These are phyloP conservation scores for Metarhizium brunneum DNA, from an alignment of 2,329 filamentous ascomycete genomes.

Conservation along the genomic window DNA sequence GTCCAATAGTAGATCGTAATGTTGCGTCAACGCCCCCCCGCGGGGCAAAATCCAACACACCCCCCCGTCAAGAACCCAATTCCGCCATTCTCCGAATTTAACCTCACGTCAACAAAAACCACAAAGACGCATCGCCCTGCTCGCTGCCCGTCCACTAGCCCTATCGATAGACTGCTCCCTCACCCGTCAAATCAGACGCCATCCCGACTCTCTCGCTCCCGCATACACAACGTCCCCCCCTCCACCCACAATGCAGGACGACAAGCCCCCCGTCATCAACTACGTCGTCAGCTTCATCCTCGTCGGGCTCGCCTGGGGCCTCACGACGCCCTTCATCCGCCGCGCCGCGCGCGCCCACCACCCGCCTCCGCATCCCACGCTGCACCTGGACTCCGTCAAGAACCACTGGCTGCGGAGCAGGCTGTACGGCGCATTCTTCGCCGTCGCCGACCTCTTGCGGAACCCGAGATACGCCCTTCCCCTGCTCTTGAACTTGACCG, in stretches of 20 bases:
- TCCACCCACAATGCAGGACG: conserved; percentile 2
- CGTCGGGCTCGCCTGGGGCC: conserved; percentile 86
- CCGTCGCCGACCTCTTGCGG: conserved; percentile 65
- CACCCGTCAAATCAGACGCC: background rate
- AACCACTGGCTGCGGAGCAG: conserved; percentile 54
- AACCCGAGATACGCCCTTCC: conserved; percentile 82
- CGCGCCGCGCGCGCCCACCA: conserved; percentile 70
- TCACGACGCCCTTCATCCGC: conserved; percentile 88
- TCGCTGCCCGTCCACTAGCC: background rate
- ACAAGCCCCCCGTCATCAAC: conserved; percentile 54
- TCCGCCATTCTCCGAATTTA: background rate
- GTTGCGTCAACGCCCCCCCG: no score
- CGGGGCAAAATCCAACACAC: background rate
- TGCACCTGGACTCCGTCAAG: conserved; percentile 40
- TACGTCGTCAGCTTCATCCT: conserved; percentile 85
- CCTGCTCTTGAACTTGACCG: conserved; percentile 78
- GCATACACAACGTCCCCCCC: background rate
- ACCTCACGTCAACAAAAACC: background rate
- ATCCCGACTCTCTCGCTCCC: background rate
- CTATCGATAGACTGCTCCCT: background rate
- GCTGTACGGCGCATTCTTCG: conserved; percentile 58
- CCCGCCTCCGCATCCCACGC: conserved; percentile 47
- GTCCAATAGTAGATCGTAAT: no score
- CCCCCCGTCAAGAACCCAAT: background rate
- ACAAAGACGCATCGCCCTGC: background rate